These are phyloP conservation scores for Globisporangium nunn DNA, from an alignment of 352 stramenopile species.

Conservation along the genomic window DNA sequence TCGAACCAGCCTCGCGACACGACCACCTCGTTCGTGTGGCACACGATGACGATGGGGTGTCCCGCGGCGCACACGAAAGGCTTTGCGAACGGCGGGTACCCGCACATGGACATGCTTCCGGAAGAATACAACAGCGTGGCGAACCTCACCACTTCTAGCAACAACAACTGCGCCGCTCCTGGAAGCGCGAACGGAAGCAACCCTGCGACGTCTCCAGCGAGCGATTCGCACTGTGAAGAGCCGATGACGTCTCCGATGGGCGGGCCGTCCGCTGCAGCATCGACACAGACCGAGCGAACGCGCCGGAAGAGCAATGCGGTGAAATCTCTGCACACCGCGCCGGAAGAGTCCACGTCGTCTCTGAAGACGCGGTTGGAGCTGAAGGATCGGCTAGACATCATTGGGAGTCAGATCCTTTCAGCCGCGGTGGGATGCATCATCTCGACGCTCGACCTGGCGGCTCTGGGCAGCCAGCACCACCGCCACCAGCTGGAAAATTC, in stretches of 20 bases:
- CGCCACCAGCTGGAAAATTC: slow-evolving; percentile 48
- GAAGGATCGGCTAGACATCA: slow-evolving; percentile 61
- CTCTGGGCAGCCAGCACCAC: slow-evolving; percentile 48
- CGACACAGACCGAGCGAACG: slow-evolving; percentile 18
- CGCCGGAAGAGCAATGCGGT: slow-evolving; percentile 15
- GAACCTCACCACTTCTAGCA: not conserved
- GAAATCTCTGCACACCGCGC: slow-evolving; percentile 2
- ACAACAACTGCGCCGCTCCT: not conserved
- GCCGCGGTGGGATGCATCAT: slow-evolving; percentile 58
- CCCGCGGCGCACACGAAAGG: slow-evolving; percentile 75
- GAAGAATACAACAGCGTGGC: slow-evolving; percentile 2
- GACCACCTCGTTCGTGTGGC: slow-evolving; percentile 46
- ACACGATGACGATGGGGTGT: slow-evolving; percentile 85
- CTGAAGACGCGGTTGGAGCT: slow-evolving; percentile 65
- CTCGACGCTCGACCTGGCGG: slow-evolving; percentile 58
- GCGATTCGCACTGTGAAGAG: slow-evolving; percentile 24
- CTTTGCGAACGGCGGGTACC: slow-evolving; percentile 65
- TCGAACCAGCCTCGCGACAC: slow-evolving; percentile 7
- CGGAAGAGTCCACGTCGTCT: slow-evolving; percentile 37
- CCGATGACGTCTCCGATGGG: slow-evolving; percentile 22
- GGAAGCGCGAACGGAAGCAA: slow-evolving; percentile 4
- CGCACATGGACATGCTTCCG: slow-evolving; percentile 11
- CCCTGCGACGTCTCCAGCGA: slow-evolving; percentile 20
- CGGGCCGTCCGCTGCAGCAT: slow-evolving; percentile 13
- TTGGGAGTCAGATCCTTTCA: slow-evolving; percentile 71